Base-by-base conservation (phyloP, 1,139 yeast species). In the Yamadazyma diddensiae region DNA sequence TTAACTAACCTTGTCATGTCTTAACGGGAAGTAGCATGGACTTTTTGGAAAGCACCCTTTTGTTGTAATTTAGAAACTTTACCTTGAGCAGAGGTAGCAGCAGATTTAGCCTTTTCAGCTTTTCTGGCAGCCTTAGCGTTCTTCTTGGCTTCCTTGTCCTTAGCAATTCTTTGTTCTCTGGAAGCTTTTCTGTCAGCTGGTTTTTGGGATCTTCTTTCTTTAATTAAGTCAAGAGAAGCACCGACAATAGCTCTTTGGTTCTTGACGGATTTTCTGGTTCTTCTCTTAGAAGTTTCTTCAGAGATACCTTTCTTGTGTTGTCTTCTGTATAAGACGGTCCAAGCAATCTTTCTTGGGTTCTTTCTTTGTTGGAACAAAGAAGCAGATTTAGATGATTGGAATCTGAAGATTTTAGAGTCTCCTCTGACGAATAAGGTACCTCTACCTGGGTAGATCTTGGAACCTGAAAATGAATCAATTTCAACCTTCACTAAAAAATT, bases 381-480 rank as follows among this genome's bases (percentile, higher is more conserved):
- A 62, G 95, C 94, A 65, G 95, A 80, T 79, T 92, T 94, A 57
- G 97, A 86, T 69, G 88, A 82, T 73, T 85, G 94, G 94, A 94
- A 92, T 82, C 99, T 88, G 95, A 92, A 92, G 65, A 90, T 73
- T 80, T 92, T 92, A 65, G 97, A 88, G 88, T 92, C 99, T 62
- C 97, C 97, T 78, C 99, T 90, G 73, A 92, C 92, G 68, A 87
- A 92, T 72, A 92, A 83, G 70, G 94, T 87, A 77, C 98, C 98
- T 82, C 97, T 86, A 77, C 98, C 97, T 79, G 98, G 98, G 95
- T 92, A 94, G 82, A 92, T 92, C 79, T 90, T 92, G 66, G 90
- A 75, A 75, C 98, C 98, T 65, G 98, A 90, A 81, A 92, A 92
- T 70, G 97, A 85, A 76, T 92, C 97, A 78, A 90, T 78, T 85